Base-by-base conservation (phyloP, 768 basidiomycete genomes). In the Goffeauzyma gilvescens region DNA sequence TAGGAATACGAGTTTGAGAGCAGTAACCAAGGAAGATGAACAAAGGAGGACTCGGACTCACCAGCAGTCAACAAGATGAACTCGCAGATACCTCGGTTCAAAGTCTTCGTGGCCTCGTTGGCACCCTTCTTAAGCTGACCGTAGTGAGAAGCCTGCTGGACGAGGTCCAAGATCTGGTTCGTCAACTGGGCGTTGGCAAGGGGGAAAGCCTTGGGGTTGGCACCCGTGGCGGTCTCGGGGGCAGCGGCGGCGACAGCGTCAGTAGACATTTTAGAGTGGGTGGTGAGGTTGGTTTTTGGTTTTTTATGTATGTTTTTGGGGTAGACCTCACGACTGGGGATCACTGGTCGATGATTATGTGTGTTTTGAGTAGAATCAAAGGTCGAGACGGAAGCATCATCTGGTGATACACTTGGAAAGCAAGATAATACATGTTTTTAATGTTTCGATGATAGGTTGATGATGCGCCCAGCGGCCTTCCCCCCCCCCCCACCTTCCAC, bases 61-160 rank as follows among this genome's bases (percentile, higher is more conserved):
- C 53, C 65, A 59, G 67, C 68, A 42, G 93, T 93, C 65, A 98
- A 71, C 57, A 98, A 76, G 67, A 96, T 86, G 67, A 98, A 83
- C 67, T 98, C 93, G 47, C 89, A 81, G 53, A 90, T 83, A 69
- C 90, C 90, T 57, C 90, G 83, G 65, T 95, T 95, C 50, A 95
- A 74, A 15, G 87, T 93, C 44, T 98, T 98, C 52, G 93, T 98
- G 33, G 89, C 87, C 75, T 98, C 93, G 66, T 98, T 98, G 32
- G 93, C 93, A 48, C 93, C 90, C 69, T 95, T 95, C 70, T 95
- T 96, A 36, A 95, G 69, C 65, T 95, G 89, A 68, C 95, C 95
- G 71, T 90, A 93, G 65, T 87, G 80, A n/a, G 75, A 71, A 31
- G 90, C 89, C 67, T 90, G 83, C 56, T 93, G 85, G 24, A 93